phyloP scores from a whole-genome alignment of 2,329 filamentous ascomycete species.

The Xylaria sp. region DNA sequence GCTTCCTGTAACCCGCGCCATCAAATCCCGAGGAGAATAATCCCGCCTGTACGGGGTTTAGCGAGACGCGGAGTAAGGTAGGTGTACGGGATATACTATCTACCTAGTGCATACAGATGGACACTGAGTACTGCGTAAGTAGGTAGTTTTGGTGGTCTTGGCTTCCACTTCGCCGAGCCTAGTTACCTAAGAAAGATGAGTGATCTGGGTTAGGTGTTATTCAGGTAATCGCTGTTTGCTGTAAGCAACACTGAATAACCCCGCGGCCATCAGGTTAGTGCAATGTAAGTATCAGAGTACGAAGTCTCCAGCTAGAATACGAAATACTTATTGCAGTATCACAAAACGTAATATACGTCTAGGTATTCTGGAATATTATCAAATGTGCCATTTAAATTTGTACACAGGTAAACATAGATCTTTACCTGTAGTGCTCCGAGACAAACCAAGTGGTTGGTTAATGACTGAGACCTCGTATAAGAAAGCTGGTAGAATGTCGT shows the following conservation, averaged over 20 bases:
- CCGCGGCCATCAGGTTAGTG: neutral
- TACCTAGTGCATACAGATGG: too few relatives aligned
- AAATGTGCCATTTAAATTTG: neutral
- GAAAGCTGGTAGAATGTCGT: neutral
- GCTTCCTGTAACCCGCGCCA: neutral
- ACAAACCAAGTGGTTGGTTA: neutral
- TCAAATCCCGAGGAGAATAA: constrained; percentile 28
- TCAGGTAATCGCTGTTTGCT: too few relatives aligned
- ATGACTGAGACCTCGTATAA: constrained; percentile 2
- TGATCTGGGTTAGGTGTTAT: neutral
- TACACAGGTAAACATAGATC: neutral
- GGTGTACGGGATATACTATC: too few relatives aligned
- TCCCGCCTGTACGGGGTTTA: neutral
- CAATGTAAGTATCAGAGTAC: neutral
- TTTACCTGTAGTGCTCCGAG: neutral
- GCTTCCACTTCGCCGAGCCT: neutral
- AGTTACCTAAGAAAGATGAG: neutral
- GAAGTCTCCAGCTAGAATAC: neutral
- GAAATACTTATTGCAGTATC: neutral
- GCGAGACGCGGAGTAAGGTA: neutral
- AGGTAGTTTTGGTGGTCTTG: neutral
- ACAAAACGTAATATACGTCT: neutral
- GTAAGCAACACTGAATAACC: neutral
- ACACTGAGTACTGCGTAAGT: too few relatives aligned
- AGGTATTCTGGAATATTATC: neutral